Percentiles rank a stretch among this genome's conserved stretches.
These are phyloP conservation scores for Ophiosphaerella herpotricha DNA, from an alignment of 2,329 filamentous ascomycete genomes.

Conservation along the genomic window DNA sequence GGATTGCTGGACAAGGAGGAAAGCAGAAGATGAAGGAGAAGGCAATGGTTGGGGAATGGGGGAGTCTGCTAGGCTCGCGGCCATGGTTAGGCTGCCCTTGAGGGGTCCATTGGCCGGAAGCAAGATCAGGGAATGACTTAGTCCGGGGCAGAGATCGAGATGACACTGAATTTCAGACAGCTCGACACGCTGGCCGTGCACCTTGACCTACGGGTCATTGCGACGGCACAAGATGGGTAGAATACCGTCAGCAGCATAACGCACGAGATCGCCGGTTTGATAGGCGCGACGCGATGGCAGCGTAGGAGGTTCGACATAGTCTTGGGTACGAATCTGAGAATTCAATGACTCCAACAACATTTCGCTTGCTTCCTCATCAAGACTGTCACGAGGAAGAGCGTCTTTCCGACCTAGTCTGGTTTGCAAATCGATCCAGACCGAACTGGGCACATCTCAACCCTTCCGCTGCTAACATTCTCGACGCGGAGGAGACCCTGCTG, in stretches of 20 bases:
- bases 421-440: too few species aligned
- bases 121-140: too few species aligned
- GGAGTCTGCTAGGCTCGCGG: slow-evolving; percentile 21
- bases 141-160: slow-evolving; percentile 29
- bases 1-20: slow-evolving; percentile 34
- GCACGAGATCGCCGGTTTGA: slow-evolving; percentile 24
- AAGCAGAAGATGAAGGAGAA: slow-evolving; percentile 21
- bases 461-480: too few species aligned
- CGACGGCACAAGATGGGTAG: slow-evolving; percentile 17
- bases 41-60: slow-evolving; percentile 21
- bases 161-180: slow-evolving; percentile 36
- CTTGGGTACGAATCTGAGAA: too few species aligned
- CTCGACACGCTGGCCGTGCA: slow-evolving; percentile 38
- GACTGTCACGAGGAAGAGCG: too few species aligned
- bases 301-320: too few species aligned
- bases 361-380: too few species aligned
- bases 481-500: too few species aligned
- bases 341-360: too few species aligned
- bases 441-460: too few species aligned
- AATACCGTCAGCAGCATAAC: slow-evolving; percentile 24
- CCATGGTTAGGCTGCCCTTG: slow-evolving; percentile 40
- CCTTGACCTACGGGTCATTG: slow-evolving; percentile 37
- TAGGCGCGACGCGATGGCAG: slow-evolving; percentile 19
- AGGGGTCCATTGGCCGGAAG: slow-evolving; percentile 33
- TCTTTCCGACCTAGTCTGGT: too few species aligned